Evolutionary conservation across 2,329 filamentous ascomycete species (phyloP).

Genomic region (Scopulariopsis brevicaulis): DNA sequence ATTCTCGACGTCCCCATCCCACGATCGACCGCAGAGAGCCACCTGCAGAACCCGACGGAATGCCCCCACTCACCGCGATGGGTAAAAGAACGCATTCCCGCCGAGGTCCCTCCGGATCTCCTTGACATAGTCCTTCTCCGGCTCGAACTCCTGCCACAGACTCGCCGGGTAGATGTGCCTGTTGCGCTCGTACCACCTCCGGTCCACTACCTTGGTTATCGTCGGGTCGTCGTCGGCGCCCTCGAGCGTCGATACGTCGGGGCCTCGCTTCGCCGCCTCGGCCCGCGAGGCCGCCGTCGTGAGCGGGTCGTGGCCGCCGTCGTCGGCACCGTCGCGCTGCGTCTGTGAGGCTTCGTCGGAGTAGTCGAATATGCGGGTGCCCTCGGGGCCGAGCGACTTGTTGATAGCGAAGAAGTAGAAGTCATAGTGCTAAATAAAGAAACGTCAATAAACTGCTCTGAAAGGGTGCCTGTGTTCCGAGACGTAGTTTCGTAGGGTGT

Average conservation of each 20-base stretch:
- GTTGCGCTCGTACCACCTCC: slow-evolving; percentile 93
- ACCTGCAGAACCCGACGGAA: not conserved
- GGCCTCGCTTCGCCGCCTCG: slow-evolving; percentile 23
- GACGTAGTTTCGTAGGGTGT: not conserved
- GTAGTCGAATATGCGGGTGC: slow-evolving; percentile 68
- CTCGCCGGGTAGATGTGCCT: slow-evolving; percentile 98
- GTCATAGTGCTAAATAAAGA: slow-evolving; percentile 67
- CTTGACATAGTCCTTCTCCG: slow-evolving; percentile 71
- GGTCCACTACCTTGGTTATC: slow-evolving; percentile 87
- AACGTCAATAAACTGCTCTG: not conserved
- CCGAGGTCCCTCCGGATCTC: slow-evolving; percentile 72
- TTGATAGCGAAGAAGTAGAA: slow-evolving; percentile 97
- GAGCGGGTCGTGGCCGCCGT: slow-evolving; percentile 13
- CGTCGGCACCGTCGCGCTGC: slow-evolving; percentile 5
- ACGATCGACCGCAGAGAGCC: not conserved
- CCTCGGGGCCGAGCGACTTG: slow-evolving; percentile 62
- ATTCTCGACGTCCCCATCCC: not conserved
- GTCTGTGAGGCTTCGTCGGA: slow-evolving; percentile 31
- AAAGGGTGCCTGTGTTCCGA: not conserved
- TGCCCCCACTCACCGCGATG: slow-evolving; percentile 11
- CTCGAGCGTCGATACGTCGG: slow-evolving; percentile 51
- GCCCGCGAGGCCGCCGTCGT: slow-evolving; percentile 19
- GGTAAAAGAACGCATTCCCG: slow-evolving; percentile 90
- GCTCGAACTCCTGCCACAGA: slow-evolving; percentile 90
- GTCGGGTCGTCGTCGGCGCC: slow-evolving; percentile 68